Conservation (phyloP, 768 basidiomycete genomes). For the Kwoniella sp. region DNA sequence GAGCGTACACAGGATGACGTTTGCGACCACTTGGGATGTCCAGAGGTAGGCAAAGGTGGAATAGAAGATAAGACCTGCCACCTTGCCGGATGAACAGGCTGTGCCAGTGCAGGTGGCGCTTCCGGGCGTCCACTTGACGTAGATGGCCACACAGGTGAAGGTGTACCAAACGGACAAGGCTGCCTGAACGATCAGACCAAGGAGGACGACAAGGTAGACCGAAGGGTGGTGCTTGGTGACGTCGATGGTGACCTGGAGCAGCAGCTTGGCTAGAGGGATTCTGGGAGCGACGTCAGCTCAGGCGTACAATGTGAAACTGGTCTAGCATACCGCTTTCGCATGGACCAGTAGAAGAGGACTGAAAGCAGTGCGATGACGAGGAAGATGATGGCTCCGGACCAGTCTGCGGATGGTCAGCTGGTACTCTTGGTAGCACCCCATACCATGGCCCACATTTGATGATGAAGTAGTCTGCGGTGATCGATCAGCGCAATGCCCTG, state of each 20-base stretch:
- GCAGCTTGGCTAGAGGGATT: conserved; percentile 71
- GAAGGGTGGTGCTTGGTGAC: conserved; percentile 75
- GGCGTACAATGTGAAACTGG: no score
- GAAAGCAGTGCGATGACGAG: conserved; percentile 73
- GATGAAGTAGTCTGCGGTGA: conserved; percentile 36
- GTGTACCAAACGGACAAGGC: conserved; percentile 72
- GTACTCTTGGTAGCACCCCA: not conserved
- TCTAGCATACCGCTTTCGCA: conserved; percentile 50
- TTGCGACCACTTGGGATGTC: conserved; percentile 76
- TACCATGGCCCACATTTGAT: conserved; percentile 39
- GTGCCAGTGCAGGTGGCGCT: conserved; percentile 56
- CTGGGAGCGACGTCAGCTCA: conserved; percentile 52
- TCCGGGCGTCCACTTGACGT: conserved; percentile 72
- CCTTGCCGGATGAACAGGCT: conserved; percentile 67
- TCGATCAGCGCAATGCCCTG: conserved; percentile 57
- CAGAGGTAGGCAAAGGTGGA: conserved; percentile 78
- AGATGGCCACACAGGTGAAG: conserved; percentile 70
- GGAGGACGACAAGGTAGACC: conserved; percentile 72
- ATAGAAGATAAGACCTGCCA: conserved; percentile 72
- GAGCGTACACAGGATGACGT: conserved; percentile 71
- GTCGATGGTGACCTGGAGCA: conserved; percentile 79
- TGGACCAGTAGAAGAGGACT: conserved; percentile 63
- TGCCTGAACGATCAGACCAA: conserved; percentile 67
- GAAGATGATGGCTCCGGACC: conserved; percentile 79
- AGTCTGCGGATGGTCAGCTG: conserved; percentile 28